Conservation (phyloP, 2,329 filamentous ascomycete species). For the Cladosporium colombiae region DNA sequence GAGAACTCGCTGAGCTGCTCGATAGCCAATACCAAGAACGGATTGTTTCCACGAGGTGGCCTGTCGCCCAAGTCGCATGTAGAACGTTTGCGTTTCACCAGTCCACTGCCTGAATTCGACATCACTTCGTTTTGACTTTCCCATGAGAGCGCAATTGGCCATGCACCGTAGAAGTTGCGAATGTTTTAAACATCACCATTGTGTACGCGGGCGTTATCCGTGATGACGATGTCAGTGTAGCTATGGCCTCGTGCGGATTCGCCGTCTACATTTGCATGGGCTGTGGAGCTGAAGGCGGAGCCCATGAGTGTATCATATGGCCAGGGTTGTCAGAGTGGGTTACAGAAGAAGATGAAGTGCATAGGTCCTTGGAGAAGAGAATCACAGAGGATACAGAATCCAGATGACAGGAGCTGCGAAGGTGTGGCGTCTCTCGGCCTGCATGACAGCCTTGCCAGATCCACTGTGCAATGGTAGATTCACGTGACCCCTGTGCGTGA, state of each 20-base stretch:
- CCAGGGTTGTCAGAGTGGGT: neutral
- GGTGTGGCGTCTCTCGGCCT: neutral
- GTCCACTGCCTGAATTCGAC: neutral
- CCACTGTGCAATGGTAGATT: neutral
- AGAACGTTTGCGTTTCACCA: neutral
- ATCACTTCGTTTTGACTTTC: neutral
- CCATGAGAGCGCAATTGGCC: neutral
- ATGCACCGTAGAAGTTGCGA: neutral
- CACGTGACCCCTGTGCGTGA: neutral
- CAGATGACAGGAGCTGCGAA: neutral
- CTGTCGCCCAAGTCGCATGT: neutral
- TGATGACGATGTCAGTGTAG: neutral
- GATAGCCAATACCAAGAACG: neutral
- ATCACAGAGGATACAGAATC: neutral
- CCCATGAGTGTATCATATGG: neutral
- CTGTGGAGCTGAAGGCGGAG: neutral
- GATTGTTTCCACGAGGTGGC: neutral
- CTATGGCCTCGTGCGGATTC: neutral
- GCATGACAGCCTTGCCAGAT: neutral
- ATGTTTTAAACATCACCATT: neutral
- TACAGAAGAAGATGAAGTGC: no score
- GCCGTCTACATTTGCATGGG: neutral
- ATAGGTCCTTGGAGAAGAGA: neutral
- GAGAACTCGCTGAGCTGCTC: neutral
- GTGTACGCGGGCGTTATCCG: neutral